A percentile compares a stretch with the other conserved stretches of the same genome.
These are phyloP conservation scores for Pichia sp. DNA, from an alignment of 1,139 yeast genomes.

Conservation along the genomic window DNA sequence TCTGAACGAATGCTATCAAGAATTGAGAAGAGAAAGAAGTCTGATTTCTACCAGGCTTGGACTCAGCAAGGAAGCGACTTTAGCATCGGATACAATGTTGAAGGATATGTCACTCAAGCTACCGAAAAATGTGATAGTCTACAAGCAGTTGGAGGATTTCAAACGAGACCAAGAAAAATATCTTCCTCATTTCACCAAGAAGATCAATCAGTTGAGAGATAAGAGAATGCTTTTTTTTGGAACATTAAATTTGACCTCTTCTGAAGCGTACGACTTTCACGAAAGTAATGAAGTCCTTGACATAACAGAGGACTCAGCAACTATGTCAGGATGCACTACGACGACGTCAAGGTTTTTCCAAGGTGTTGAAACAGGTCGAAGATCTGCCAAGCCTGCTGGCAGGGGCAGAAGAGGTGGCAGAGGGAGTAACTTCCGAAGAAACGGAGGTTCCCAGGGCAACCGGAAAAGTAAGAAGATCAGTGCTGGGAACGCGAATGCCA, in stretches of 20 bases:
- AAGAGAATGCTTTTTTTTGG: slow-evolving; percentile 15
- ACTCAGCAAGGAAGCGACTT: slow-evolving; percentile 37
- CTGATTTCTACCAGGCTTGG: slow-evolving; percentile 42
- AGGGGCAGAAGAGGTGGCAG: background rate
- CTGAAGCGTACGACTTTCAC: background rate
- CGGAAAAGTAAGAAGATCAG: background rate
- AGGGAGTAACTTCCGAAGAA: background rate
- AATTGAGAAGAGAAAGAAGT: slow-evolving; percentile 43
- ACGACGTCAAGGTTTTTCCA: slow-evolving; percentile 6
- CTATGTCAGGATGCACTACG: background rate
- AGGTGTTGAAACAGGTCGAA: background rate
- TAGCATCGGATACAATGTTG: slow-evolving; percentile 47
- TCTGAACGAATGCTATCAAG: slow-evolving; percentile 38
- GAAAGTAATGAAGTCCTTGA: slow-evolving; percentile 3
- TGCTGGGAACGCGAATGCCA: background rate
- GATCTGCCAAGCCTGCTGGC: background rate
- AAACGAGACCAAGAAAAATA: slow-evolving; percentile 38
- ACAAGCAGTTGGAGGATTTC: slow-evolving; percentile 40
- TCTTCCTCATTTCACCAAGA: slow-evolving; percentile 45
- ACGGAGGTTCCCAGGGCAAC: background rate
- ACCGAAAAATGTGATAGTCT: slow-evolving; percentile 54
- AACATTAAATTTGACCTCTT: slow-evolving; percentile 1
- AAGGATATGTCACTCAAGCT: slow-evolving; percentile 52
- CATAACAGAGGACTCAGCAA: slow-evolving; percentile 2
- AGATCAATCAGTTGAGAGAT: slow-evolving; percentile 36